Percentiles rank a stretch among this genome's conserved stretches.
Evolutionary conservation across 2,329 filamentous ascomycete genomes (phyloP).

Genomic region (Talaromyces sp.): DNA sequence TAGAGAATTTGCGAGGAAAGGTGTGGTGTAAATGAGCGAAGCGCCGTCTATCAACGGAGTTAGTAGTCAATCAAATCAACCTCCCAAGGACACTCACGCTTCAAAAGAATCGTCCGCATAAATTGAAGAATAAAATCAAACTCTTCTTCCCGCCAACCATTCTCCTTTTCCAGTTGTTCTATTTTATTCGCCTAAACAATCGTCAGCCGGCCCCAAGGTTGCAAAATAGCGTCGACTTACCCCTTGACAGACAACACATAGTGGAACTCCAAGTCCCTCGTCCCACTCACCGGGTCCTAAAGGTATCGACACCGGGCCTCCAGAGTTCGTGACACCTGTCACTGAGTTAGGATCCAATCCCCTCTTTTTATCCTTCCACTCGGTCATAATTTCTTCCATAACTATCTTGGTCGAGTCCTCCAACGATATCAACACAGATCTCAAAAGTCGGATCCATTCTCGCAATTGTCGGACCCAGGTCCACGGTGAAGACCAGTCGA

Average conservation of each 20-base stretch:
- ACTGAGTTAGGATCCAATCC: constrained; percentile 51
- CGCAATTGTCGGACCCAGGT: constrained; percentile 83
- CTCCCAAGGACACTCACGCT: constrained; percentile 56
- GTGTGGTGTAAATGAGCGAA: constrained; percentile 79
- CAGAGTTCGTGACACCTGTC: constrained; percentile 54
- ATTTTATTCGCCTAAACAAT: constrained; percentile 71
- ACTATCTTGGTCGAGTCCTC: constrained; percentile 72
- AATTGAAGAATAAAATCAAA: constrained; percentile 96
- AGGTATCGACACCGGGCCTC: constrained; percentile 68
- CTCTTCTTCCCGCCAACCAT: constrained; percentile 91
- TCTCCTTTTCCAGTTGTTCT: constrained; percentile 81
- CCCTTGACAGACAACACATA: constrained; percentile 95
- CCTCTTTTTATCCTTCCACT: constrained; percentile 73
- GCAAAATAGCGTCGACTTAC: constrained; percentile 48
- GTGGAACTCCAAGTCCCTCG: constrained; percentile 76
- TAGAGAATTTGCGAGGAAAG: constrained; percentile 70
- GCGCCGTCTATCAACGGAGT: constrained; percentile 60
- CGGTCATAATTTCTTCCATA: constrained; percentile 80
- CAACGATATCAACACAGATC: constrained; percentile 69
- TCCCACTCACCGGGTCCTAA: constrained; percentile 90
- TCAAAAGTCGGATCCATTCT: constrained; percentile 82
- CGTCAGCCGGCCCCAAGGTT: background rate
- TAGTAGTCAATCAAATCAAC: background rate
- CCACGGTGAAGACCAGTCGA: constrained; percentile 95
- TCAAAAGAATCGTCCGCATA: constrained; percentile 80